Base-by-base conservation (phyloP, 768 basidiomycete genomes). In the Boletus subparvulus region DNA sequence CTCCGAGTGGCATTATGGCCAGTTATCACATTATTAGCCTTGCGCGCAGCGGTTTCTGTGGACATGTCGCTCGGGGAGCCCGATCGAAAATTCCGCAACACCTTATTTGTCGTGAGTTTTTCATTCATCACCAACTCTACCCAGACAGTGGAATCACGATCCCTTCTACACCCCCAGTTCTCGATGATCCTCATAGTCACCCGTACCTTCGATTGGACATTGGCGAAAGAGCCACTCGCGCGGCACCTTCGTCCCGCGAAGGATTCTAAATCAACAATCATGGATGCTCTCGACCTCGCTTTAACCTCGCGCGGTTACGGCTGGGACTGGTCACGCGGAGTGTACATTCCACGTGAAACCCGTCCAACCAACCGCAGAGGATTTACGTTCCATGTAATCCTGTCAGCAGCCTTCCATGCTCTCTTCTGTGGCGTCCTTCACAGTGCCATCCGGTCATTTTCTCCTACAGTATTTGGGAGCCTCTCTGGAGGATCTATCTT, bases 281-380 rank as follows among this genome's bases (percentile, higher is more conserved):
- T 46, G 41, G 78, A 87, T 56, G 79, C 81, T 2, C 64, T 77
- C 12, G 84, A 87, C 52, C 73, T 87, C 19, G 60, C 61, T 19
- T 71, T 69, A 58, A 82, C 78, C 58, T 64, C 82, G 13, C 82
- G 86, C 16, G 86, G 85, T 7, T 64, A 74, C 50, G 83, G 81
- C 30, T 87, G 86, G 85, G 71, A 79, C 45, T 86, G 83, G 80
- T 81, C 82, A 2, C 60, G 69, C 26, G 58, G 62, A 39, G 28
- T 64, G 19, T 61, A 64, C 43, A 30, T 69, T 21, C 62, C 71
- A 5, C 64, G 58, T 16, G 79, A 80, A 58, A 75, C 73, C 9
- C 78, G 79, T 24, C 73, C 76, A 11, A 28, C 49, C 39, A 59
- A 65, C 4, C 72, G 65, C 11, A 33, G 56, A 2, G 58, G 65